phyloP scores from a whole-genome alignment of 2,329 filamentous ascomycete genomes.

The Cordyceps cicadae region DNA sequence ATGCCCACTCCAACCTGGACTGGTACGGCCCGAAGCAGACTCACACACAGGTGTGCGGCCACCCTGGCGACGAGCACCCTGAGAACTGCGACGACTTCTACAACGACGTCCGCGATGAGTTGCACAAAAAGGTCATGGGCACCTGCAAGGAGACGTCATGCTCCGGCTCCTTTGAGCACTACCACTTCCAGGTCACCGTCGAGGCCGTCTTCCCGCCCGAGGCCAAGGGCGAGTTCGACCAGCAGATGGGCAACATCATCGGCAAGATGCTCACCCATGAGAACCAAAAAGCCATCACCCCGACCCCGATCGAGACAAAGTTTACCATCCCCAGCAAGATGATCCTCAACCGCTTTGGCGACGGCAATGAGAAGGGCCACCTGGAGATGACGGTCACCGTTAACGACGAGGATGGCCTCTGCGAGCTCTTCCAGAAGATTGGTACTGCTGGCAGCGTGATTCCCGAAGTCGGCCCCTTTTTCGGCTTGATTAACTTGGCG shows the following conservation, averaged over 20 bases:
- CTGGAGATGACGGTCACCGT: slow-evolving; percentile 7
- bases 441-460: slow-evolving; percentile 12
- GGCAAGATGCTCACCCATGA: slow-evolving; percentile 11
- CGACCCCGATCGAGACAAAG: slow-evolving; percentile 11
- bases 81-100: slow-evolving; percentile 13
- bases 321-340: slow-evolving; percentile 13
- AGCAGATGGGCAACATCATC: slow-evolving; percentile 11
- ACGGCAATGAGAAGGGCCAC: slow-evolving; percentile 13
- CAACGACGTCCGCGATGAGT: slow-evolving; percentile 10
- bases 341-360: slow-evolving; percentile 13
- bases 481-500: slow-evolving; percentile 11
- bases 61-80: slow-evolving; percentile 10
- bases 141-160: slow-evolving; percentile 11
- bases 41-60: slow-evolving; percentile 12
- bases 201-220: slow-evolving; percentile 12
- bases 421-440: slow-evolving; percentile 11
- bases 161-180: slow-evolving; percentile 12
- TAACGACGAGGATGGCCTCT: slow-evolving; percentile 11
- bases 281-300: slow-evolving; percentile 11
- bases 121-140: slow-evolving; percentile 12
- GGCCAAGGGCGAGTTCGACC: slow-evolving; percentile 12
- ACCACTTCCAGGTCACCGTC: slow-evolving; percentile 7
- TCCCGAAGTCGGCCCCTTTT: slow-evolving; percentile 11
- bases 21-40: slow-evolving; percentile 11
- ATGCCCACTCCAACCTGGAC: slow-evolving; percentile 13